Conservation (phyloP, 2,329 filamentous ascomycete genomes). For the Colletotrichum lentis region DNA sequence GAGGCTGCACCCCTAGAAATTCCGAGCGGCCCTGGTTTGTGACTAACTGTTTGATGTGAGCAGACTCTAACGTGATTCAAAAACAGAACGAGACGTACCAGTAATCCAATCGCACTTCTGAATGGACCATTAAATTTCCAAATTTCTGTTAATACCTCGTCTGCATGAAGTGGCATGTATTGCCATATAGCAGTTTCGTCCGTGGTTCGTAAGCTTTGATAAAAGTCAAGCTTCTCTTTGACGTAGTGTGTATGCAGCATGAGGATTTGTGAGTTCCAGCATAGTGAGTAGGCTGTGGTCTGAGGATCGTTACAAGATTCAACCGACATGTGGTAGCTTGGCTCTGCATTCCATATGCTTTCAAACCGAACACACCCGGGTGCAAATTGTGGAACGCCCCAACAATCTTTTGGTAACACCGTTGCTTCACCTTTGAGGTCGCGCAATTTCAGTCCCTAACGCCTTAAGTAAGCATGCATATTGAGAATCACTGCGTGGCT, state of each 20-base stretch:
- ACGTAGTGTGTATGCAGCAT: slow-evolving; percentile 3
- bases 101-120: neutral
- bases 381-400: slow-evolving; percentile 1
- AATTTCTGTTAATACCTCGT: slow-evolving; percentile 17
- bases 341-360: neutral
- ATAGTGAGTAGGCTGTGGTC: slow-evolving; percentile 19
- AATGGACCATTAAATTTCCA: slow-evolving; percentile 10
- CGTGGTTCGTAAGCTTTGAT: neutral
- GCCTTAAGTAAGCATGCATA: neutral
- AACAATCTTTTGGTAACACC: neutral
- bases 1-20: slow-evolving; percentile 14
- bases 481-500: neutral
- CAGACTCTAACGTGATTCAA: neutral
- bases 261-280: neutral
- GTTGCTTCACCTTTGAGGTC: neutral
- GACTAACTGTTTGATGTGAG: slow-evolving; percentile 3
- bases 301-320: slow-evolving; percentile 8
- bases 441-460: slow-evolving; percentile 18
- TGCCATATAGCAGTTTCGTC: slow-evolving; percentile 12
- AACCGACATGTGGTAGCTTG: slow-evolving; percentile 1
- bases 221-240: slow-evolving; percentile 11
- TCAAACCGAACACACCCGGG: neutral
- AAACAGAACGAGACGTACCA: neutral
- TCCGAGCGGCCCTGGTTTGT: neutral
- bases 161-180: slow-evolving; percentile 12